Evolutionary conservation across 2,329 filamentous ascomycete species (phyloP), one percentile per base, ranked within the genome.

Genomic region (Ophiostoma tasmaniense): DNA sequence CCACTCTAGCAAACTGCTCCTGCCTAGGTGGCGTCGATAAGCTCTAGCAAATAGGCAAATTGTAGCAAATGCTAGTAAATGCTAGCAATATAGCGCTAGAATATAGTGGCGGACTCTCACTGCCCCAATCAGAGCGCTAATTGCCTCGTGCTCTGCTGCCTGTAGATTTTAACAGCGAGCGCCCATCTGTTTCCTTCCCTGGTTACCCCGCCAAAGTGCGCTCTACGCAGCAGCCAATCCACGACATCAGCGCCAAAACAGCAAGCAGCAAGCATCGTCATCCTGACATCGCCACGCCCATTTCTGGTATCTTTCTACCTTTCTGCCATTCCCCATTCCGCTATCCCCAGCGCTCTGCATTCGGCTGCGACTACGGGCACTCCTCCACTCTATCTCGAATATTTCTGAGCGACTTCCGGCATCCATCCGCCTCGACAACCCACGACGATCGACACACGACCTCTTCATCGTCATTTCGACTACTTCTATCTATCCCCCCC

Each of bases 401-500:
- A 61, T 7, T 1, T 28, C 22, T 13, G 55, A 61, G 55, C 25
- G 25, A 17, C 25, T 30, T 28, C 8, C 25, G 17, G 13, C 55
- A n/a, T 17, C 25, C 25, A 5, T 55, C 50, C 25, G 22, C 25
- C 55, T 30, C 55, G 25, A 17, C 55, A 6, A 20, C 17, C 11
- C n/a, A 33, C 55, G 13, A 30, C 55, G 55, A 61, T 61, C 55
- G 25, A 61, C 55, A 61, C 25, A 61, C 50, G 50, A 55, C 50
- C 50, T 55, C 50, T n/a, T 0, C 22, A 22, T 30, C 55, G 28
- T 37, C 62, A 50, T 61, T 52, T 59, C 33, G 17, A 2, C 17
- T 67, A 76, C 80, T 82, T 76, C 75, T 5, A 20, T 35, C 1
- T n/a, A 66, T 76, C 80, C 82, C 76, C 75, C 22, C 4, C 61